A percentile compares a stretch with the other conserved stretches of the same genome.
phyloP scores from a whole-genome alignment of 2,329 filamentous ascomycete species.

The Colletotrichum sidae region DNA sequence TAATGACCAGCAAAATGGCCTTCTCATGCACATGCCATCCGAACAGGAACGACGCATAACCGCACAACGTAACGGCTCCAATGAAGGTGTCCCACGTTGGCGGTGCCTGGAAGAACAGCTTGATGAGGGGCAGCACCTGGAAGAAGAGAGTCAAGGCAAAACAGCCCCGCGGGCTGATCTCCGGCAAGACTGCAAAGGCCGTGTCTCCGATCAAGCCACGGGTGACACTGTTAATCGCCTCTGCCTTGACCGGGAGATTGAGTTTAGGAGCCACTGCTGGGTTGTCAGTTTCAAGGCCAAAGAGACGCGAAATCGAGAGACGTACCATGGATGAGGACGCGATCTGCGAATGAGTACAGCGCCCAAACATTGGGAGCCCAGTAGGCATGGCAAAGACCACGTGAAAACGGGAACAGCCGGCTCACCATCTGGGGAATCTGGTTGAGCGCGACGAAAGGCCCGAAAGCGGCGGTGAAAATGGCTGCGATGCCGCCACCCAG shows the following conservation, averaged over 20 bases:
- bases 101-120: conserved; percentile 74
- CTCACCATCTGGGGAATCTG: conserved; percentile 87
- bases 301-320: conserved; percentile 25
- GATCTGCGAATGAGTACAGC: conserved; percentile 91
- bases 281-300: conserved; percentile 45
- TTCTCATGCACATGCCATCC: conserved; percentile 99
- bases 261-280: conserved; percentile 81
- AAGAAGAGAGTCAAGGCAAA: conserved; percentile 87
- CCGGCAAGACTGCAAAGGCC: conserved; percentile 90
- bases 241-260: conserved; percentile 77
- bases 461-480: conserved; percentile 86
- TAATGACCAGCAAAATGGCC: conserved; percentile 91
- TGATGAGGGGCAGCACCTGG: conserved; percentile 82
- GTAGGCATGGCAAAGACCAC: conserved; percentile 95
- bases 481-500: conserved; percentile 78
- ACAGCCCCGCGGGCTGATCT: conserved; percentile 83
- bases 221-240: conserved; percentile 88
- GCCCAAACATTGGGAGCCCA: conserved; percentile 99
- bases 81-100: conserved; percentile 92
- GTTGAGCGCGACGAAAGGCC: conserved; percentile 83
- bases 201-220: conserved; percentile 94
- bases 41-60: conserved; percentile 96
- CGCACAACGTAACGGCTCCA: conserved; percentile 89
- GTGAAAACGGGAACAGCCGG: conserved; percentile 91
- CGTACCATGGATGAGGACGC: conserved; percentile 83